phyloP scores from a whole-genome alignment of 331 rosid genomes.

The Rhamnella rubrinervis region DNA sequence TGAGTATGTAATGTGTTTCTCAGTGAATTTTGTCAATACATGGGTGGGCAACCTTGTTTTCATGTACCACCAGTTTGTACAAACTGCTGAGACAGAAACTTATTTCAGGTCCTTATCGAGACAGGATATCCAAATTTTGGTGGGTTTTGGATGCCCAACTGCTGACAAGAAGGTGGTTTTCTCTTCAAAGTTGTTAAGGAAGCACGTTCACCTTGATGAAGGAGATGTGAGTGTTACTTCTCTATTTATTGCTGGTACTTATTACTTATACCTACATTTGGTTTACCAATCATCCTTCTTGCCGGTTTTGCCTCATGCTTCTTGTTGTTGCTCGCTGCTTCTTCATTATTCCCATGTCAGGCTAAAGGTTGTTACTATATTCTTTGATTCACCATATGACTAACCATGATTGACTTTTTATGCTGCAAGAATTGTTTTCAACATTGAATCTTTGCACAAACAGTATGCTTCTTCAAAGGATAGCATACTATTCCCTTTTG shows the following conservation, averaged over 20 bases:
- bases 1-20: constrained; percentile 3
- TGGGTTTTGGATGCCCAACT: constrained; percentile 97
- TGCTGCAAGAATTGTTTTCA: too few species aligned
- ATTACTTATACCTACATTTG: neutral
- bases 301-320: too few species aligned
- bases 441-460: too few species aligned
- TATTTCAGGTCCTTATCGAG: constrained; percentile 86
- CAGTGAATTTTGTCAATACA: constrained; percentile 12
- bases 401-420: too few species aligned
- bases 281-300: too few species aligned
- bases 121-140: constrained; percentile 82
- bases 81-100: constrained; percentile 36
- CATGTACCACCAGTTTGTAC: constrained; percentile 1
- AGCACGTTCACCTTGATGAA: constrained; percentile 87
- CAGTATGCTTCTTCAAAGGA: too few species aligned
- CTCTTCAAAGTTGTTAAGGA: constrained; percentile 85
- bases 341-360: too few species aligned
- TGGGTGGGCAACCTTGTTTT: constrained; percentile 9
- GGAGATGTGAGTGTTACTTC: constrained; percentile 80
- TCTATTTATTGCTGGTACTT: neutral
- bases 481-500: too few species aligned
- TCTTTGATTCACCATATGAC: too few species aligned
- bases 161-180: constrained; percentile 87
- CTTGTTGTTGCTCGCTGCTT: too few species aligned
- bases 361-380: too few species aligned